A percentile compares a stretch with the other conserved stretches of the same genome.
These are phyloP conservation scores for Mallotus japonicus DNA, from an alignment of 441 rosid species.

Conservation along the genomic window DNA sequence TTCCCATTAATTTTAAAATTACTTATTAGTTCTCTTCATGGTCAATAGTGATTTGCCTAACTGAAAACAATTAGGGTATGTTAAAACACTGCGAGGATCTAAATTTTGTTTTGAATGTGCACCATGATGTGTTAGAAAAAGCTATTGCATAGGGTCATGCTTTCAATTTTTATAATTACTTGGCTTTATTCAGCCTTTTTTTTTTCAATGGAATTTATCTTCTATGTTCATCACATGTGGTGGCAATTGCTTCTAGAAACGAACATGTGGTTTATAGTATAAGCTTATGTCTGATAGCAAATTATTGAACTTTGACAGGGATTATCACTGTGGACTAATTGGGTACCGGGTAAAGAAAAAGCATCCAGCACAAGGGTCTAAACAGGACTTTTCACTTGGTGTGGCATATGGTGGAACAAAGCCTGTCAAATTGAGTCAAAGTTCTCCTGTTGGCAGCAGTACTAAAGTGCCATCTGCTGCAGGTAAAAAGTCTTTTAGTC, in stretches of 20 bases:
- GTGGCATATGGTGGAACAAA: constrained; percentile 30
- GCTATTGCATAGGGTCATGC: background rate
- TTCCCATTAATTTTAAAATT: background rate
- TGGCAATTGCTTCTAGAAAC: background rate
- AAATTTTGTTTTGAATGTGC: background rate
- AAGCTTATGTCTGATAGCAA: constrained; percentile 7
- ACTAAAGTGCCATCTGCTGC: constrained; percentile 33
- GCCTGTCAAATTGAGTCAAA: constrained; percentile 33
- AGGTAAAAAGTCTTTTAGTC: constrained; percentile 33
- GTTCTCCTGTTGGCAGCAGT: constrained; percentile 25
- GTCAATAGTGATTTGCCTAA: background rate
- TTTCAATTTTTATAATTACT: background rate
- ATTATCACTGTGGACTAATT: constrained; percentile 69
- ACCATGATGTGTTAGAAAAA: background rate
- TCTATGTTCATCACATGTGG: background rate
- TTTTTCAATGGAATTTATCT: background rate
- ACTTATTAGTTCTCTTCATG: background rate
- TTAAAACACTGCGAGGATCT: constrained; percentile 4
- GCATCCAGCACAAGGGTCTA: constrained; percentile 35
- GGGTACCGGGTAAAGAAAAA: constrained; percentile 68
- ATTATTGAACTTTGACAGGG: constrained; percentile 50
- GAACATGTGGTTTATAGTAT: background rate
- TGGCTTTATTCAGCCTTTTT: background rate
- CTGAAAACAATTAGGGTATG: background rate
- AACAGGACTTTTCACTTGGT: constrained; percentile 29